Conservation (phyloP, 208 protist genomes). For the Leishmania arabica region DNA sequence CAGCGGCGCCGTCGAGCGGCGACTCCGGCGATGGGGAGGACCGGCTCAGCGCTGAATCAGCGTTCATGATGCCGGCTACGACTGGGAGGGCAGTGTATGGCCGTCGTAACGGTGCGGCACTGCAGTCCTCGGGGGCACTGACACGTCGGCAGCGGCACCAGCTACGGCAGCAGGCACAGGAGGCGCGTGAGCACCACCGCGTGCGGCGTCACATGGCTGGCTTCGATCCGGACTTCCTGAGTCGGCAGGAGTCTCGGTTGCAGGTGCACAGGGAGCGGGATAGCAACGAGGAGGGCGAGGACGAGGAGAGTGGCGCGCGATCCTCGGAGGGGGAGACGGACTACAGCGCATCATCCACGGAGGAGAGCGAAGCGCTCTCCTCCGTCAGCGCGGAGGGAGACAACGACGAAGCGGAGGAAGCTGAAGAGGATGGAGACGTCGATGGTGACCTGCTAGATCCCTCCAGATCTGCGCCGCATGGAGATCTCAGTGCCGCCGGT, state of each 20-base stretch:
- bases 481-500: neutral
- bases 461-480: neutral
- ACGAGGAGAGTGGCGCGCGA: conserved; percentile 1
- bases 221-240: conserved; percentile 34
- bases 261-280: neutral
- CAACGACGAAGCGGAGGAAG: conserved; percentile 3
- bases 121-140: neutral
- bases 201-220: conserved; percentile 33
- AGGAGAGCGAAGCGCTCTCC: neutral
- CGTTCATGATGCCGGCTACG: conserved; percentile 1
- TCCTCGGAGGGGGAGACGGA: conserved; percentile 26
- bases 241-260: conserved; percentile 27
- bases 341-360: neutral
- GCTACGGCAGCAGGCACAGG: conserved; percentile 4
- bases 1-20: neutral
- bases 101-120: neutral
- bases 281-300: conserved; percentile 10
- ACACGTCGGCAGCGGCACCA: conserved; percentile 18
- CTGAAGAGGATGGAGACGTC: neutral
- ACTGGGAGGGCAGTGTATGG: neutral
- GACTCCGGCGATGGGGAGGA: neutral
- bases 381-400: conserved; percentile 3
- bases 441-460: neutral
- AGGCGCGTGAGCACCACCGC: conserved; percentile 22
- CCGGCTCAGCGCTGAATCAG: neutral